These are phyloP conservation scores for Pseudogymnoascus sp. DNA, from an alignment of 2,329 filamentous ascomycete genomes.

Conservation along the genomic window DNA sequence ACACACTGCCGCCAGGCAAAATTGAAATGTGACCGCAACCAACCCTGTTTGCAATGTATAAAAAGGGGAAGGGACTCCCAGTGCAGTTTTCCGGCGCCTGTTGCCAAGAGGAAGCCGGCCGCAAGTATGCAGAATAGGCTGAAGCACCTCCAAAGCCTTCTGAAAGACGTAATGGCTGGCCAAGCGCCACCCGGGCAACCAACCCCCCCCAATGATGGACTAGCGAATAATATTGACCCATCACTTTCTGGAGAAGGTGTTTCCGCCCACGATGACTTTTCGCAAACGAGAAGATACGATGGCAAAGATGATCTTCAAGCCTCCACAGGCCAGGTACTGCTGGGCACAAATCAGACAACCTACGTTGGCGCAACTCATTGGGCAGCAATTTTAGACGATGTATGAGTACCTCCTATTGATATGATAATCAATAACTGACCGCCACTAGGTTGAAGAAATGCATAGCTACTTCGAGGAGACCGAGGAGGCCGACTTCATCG, in stretches of 20 bases:
- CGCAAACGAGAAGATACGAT: slow-evolving; percentile 11
- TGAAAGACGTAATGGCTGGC: slow-evolving; percentile 43
- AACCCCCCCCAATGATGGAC: background rate
- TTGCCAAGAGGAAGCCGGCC: slow-evolving; percentile 31
- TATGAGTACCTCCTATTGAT: slow-evolving; percentile 28
- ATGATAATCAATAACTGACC: background rate
- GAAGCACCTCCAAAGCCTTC: slow-evolving; percentile 48
- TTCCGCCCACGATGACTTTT: background rate
- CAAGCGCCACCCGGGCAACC: slow-evolving; percentile 10
- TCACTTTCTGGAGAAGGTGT: background rate
- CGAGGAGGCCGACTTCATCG: slow-evolving; percentile 21
- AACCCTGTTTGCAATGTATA: slow-evolving; percentile 44
- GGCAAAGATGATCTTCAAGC: slow-evolving; percentile 13
- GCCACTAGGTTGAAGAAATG: slow-evolving; percentile 47
- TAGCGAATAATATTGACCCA: background rate
- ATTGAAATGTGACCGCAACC: slow-evolving; percentile 43
- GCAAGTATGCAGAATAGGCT: slow-evolving; percentile 47
- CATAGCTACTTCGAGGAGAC: slow-evolving; percentile 45
- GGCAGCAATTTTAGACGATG: slow-evolving; percentile 52
- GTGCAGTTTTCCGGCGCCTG: slow-evolving; percentile 43
- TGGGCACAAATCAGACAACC: slow-evolving; percentile 35
- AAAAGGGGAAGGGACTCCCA: slow-evolving; percentile 39
- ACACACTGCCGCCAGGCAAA: slow-evolving; percentile 18
- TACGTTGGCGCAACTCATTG: slow-evolving; percentile 54
- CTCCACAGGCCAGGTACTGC: slow-evolving; percentile 36